Conservation (phyloP, 352 stramenopile genomes). For the Lagenidium sp. region DNA sequence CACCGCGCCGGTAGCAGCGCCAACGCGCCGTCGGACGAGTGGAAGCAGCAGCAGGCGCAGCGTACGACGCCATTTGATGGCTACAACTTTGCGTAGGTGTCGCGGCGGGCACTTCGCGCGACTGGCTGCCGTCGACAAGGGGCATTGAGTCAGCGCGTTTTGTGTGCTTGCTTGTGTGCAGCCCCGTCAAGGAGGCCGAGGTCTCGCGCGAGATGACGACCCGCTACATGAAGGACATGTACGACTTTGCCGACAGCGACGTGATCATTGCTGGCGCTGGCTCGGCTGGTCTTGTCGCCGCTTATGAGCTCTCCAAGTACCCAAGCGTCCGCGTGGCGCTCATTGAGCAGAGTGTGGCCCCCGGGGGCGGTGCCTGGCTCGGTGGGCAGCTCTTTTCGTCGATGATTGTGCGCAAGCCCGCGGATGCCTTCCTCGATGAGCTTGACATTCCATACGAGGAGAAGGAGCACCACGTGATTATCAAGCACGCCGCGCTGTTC, state of each 20-base stretch:
- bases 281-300: constrained; percentile 40
- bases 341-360: constrained; percentile 52
- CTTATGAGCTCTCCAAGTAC: constrained; percentile 58
- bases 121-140: no score
- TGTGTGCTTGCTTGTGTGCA: constrained; percentile 7
- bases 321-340: constrained; percentile 43
- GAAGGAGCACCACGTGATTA: constrained; percentile 56
- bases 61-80: constrained; percentile 43
- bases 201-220: constrained; percentile 65
- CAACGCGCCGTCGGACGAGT: constrained; percentile 32
- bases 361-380: constrained; percentile 46
- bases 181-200: constrained; percentile 51
- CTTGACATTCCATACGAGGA: constrained; percentile 58
- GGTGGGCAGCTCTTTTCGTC: constrained; percentile 56
- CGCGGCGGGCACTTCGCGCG: background rate
- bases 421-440: constrained; percentile 49
- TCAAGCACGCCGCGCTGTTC: constrained; percentile 57
- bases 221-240: constrained; percentile 69
- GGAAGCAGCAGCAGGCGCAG: constrained; percentile 28
- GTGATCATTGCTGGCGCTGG: constrained; percentile 58
- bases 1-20: constrained; percentile 29
- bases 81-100: constrained; percentile 49
- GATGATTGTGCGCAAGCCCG: constrained; percentile 63
- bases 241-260: constrained; percentile 59
- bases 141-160: background rate